A percentile compares a stretch with the other conserved stretches of the same genome.
Conservation (phyloP, 495 filamentous ascomycete genomes). For the Podospora pseudocomata region DNA sequence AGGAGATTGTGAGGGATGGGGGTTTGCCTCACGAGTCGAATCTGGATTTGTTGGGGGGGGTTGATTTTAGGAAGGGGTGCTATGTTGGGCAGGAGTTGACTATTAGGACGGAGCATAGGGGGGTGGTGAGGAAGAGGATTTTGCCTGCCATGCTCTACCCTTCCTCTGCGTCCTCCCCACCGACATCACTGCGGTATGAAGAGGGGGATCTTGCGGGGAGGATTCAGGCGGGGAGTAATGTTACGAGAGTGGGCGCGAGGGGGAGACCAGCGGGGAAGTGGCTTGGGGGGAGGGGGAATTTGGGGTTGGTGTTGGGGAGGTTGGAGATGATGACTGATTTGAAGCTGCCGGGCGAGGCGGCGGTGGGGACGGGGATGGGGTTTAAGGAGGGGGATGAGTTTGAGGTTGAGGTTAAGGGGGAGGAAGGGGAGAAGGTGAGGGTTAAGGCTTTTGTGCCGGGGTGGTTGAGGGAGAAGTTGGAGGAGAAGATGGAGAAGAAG, state of each 20-base stretch:
- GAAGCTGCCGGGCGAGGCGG: slow-evolving; percentile 58
- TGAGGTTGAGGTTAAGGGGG: slow-evolving; percentile 31
- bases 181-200: neutral
- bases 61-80: slow-evolving; percentile 94
- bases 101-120: slow-evolving; percentile 88
- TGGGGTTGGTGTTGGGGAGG: slow-evolving; percentile 84
- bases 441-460: slow-evolving; percentile 84
- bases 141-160: slow-evolving; percentile 75
- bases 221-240: slow-evolving; percentile 38
- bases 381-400: slow-evolving; percentile 46
- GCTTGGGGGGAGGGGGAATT: slow-evolving; percentile 70
- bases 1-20: slow-evolving; percentile 63
- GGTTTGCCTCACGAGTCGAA: slow-evolving; percentile 81
- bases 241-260: slow-evolving; percentile 44
- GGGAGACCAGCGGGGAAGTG: slow-evolving; percentile 74
- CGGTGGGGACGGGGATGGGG: slow-evolving; percentile 42
- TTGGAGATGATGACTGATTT: slow-evolving; percentile 86
- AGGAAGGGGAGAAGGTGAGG: slow-evolving; percentile 54
- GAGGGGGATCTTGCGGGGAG: slow-evolving; percentile 13
- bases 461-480: slow-evolving; percentile 56
- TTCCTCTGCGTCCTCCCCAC: neutral
- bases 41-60: slow-evolving; percentile 72
- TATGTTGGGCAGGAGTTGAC: slow-evolving; percentile 97
- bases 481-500: neutral
- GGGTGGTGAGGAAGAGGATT: slow-evolving; percentile 88